These are phyloP conservation scores for Kwoniella dendrophila DNA, from an alignment of 768 basidiomycete species.

Conservation along the genomic window DNA sequence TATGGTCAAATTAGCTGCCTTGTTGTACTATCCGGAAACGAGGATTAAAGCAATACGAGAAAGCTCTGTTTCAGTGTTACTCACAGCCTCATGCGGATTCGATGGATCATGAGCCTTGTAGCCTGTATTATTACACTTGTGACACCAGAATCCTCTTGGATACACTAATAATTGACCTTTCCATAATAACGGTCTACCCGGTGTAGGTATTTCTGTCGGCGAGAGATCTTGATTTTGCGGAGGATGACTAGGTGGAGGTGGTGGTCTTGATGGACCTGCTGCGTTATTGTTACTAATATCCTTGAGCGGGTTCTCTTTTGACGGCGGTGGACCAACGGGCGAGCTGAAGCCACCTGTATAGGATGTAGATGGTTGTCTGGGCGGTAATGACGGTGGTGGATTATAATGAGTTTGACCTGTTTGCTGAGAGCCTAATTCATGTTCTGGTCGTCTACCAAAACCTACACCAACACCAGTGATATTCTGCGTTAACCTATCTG, in stretches of 20 bases:
- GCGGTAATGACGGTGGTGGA: conserved; percentile 20
- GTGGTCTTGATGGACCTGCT: conserved; percentile 21
- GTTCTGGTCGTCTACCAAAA: conserved; percentile 28
- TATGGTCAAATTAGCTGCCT: neutral
- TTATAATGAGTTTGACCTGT: neutral
- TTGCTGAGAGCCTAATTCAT: conserved; percentile 10
- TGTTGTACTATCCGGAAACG: too few relatives aligned
- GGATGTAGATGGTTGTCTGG: conserved; percentile 17
- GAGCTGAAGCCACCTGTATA: neutral
- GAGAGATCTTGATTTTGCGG: conserved; percentile 23
- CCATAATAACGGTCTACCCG: conserved; percentile 43
- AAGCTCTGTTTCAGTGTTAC: too few relatives aligned
- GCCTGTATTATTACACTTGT: conserved; percentile 49
- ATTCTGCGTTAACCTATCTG: conserved; percentile 31
- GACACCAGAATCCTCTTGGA: conserved; percentile 42
- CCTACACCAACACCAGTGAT: conserved; percentile 48
- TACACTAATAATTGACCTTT: conserved; percentile 44
- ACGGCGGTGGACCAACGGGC: conserved; percentile 19
- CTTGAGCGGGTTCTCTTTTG: neutral
- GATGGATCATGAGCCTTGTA: conserved; percentile 46
- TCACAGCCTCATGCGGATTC: conserved; percentile 39
- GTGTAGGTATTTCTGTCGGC: conserved; percentile 43
- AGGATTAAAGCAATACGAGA: too few relatives aligned
- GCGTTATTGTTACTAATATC: neutral
- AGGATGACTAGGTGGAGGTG: neutral